Base-by-base conservation (phyloP, 176 grass and related monocot genomes). In the Ensete ventricosum region DNA sequence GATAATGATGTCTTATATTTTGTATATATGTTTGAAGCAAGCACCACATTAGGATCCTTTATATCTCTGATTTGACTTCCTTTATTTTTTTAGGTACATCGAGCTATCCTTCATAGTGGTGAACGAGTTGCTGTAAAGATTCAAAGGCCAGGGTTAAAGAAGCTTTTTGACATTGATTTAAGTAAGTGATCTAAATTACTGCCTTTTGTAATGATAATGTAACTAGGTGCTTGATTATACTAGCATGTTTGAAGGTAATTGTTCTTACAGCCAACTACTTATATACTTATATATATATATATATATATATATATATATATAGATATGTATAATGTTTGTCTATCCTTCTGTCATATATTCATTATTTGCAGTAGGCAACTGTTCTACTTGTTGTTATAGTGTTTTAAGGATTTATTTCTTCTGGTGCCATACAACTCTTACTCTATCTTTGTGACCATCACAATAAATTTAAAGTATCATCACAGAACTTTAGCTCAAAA, bases 151-250 rank as follows among this genome's bases (percentile, higher is more conserved):
- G 90, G 94, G 52, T 86, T 97, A 73, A 97, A 75, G 82, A 97
- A 90, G 79, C 90, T 97, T 81, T 97, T 97, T 73, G 90, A 97
- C 50, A 93, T 97, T 87, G 94, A 97, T 87, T 80, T 97, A 68
- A 89, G 94, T 97, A 91, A 87, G 90, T 80, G 13, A 84, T 25
- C 27, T 73, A 26, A 65, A n/a, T 27, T 13, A 2, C 34, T 51
- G 1, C 43, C 16, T 20, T 34, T 19, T 70, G 48, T 21, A 70
- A 51, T 3, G 14, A 22, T 14, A 25, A 49, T 21, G 48, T 50
- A 70, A 70, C 19, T 51, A 9, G 25, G 11, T 21, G 21, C 43
- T 20, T 19, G 34, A 70, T 70, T 50, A 50, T 50, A 21, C 67
- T 50, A 17, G 21, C 17, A 20, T 48, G 48, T 68, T 8, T 22